These are phyloP conservation scores for Naganishia sp. DNA, from an alignment of 1,284 basidiomycete genomes.

Conservation along the genomic window DNA sequence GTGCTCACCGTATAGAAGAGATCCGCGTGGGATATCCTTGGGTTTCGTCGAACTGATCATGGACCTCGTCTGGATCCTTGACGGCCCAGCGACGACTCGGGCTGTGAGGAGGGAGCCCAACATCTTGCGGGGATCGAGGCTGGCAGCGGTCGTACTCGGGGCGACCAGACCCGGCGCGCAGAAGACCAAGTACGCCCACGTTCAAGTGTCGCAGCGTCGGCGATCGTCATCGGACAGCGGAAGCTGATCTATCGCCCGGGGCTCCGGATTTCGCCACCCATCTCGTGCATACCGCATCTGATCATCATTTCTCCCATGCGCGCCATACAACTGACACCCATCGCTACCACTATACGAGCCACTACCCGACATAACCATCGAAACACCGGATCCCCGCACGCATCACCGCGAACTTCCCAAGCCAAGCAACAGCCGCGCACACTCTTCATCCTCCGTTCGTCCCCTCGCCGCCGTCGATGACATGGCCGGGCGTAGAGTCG, in stretches of 20 bases:
- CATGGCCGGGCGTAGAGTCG: neutral
- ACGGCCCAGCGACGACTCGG: no score
- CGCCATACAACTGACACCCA: constrained; percentile 8
- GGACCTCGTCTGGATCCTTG: neutral
- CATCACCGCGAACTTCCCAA: constrained; percentile 25
- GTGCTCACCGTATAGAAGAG: constrained; percentile 30
- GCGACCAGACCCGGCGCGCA: neutral
- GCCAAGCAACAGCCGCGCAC: constrained; percentile 33
- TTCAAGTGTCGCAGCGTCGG: neutral
- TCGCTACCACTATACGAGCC: constrained; percentile 1
- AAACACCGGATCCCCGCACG: neutral
- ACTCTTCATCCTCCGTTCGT: constrained; percentile 32
- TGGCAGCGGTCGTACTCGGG: neutral
- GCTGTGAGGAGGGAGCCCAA: no score
- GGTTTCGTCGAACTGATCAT: constrained; percentile 31
- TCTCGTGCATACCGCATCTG: neutral
- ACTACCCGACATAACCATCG: neutral
- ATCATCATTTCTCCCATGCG: neutral
- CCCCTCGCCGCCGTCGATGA: neutral
- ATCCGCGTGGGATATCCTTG: constrained; percentile 28
- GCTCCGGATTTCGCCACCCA: neutral
- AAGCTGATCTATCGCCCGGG: neutral
- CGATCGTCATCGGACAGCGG: neutral
- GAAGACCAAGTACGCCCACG: no score
- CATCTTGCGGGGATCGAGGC: no score